Percentiles rank a stretch among this genome's conserved stretches.
Conservation (phyloP, 495 filamentous ascomycete species). For the Daldinia loculata region DNA sequence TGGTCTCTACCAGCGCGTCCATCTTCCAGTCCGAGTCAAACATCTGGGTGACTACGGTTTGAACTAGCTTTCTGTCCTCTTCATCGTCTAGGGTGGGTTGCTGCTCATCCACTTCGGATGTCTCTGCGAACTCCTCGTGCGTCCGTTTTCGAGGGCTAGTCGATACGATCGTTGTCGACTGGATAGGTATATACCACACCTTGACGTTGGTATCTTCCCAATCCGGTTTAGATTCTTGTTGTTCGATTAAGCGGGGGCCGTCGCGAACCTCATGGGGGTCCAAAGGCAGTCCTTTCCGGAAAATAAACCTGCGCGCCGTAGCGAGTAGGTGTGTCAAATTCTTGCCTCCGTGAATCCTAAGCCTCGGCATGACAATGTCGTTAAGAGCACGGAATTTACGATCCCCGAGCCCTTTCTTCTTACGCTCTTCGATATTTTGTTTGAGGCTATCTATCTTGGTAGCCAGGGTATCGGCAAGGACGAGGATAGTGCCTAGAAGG, state of each 20-base stretch:
- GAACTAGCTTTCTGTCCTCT: constrained; percentile 60
- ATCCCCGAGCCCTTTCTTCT: constrained; percentile 41
- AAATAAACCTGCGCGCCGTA: constrained; percentile 86
- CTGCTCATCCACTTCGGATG: constrained; percentile 7
- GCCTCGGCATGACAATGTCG: constrained; percentile 35
- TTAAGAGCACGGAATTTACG: constrained; percentile 9
- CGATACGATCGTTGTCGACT: constrained; percentile 41
- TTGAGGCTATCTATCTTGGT: constrained; percentile 38
- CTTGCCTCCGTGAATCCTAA: constrained; percentile 79
- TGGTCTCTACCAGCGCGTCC: constrained; percentile 71
- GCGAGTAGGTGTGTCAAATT: constrained; percentile 83
- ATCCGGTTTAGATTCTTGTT: constrained; percentile 59
- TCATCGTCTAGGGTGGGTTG: constrained; percentile 33
- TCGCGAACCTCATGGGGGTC: constrained; percentile 68
- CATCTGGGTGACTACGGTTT: constrained; percentile 76
- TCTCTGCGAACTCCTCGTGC: constrained; percentile 62
- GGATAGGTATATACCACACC: constrained; percentile 81
- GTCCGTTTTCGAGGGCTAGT: constrained; percentile 65
- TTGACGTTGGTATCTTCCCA: constrained; percentile 78
- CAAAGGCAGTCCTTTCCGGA: constrained; percentile 80
- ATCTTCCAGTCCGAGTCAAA: constrained; percentile 80
- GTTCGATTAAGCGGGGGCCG: constrained; percentile 43
- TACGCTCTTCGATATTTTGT: constrained; percentile 43
- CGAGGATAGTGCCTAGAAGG: constrained; percentile 82
- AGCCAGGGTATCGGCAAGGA: constrained; percentile 71